phyloP scores from a whole-genome alignment of 768 basidiomycete genomes.

The Boletus coccyginus region DNA sequence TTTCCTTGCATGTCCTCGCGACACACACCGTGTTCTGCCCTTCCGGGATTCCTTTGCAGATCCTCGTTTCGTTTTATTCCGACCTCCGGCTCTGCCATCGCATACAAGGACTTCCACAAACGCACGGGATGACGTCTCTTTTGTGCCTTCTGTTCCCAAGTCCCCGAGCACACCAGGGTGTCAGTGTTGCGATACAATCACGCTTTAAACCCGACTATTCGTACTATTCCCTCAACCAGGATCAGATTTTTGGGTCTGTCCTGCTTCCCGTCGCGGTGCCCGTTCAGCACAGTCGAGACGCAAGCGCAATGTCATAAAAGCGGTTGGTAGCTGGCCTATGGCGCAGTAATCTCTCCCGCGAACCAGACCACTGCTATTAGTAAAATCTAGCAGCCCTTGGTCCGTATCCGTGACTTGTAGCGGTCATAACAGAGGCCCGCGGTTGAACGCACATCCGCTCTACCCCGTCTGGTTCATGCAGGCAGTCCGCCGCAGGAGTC shows the following conservation, averaged over 20 bases:
- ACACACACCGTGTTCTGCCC: too few relatives aligned
- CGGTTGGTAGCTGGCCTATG: too few relatives aligned
- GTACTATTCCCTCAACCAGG: too few relatives aligned
- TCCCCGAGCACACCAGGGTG: neutral
- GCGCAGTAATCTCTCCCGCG: neutral
- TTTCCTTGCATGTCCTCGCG: too few relatives aligned
- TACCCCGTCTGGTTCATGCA: neutral
- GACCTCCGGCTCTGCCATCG: neutral
- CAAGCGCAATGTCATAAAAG: neutral
- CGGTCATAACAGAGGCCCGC: neutral
- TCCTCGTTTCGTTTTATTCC: neutral
- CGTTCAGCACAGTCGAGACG: neutral
- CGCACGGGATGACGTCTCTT: neutral
- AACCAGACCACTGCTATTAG: neutral
- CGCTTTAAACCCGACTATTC: neutral
- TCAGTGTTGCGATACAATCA: too few relatives aligned
- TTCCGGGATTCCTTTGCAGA: too few relatives aligned
- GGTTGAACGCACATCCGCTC: neutral
- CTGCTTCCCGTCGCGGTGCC: neutral
- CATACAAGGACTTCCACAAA: neutral
- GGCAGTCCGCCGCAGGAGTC: neutral
- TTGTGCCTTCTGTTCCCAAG: neutral
- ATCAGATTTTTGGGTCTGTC: neutral
- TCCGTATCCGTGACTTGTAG: neutral
- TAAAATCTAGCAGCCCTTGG: neutral